Percentiles rank a stretch among this genome's conserved stretches.
Evolutionary conservation across 768 basidiomycete species (phyloP).

Genomic region (Podaxis sp.): DNA sequence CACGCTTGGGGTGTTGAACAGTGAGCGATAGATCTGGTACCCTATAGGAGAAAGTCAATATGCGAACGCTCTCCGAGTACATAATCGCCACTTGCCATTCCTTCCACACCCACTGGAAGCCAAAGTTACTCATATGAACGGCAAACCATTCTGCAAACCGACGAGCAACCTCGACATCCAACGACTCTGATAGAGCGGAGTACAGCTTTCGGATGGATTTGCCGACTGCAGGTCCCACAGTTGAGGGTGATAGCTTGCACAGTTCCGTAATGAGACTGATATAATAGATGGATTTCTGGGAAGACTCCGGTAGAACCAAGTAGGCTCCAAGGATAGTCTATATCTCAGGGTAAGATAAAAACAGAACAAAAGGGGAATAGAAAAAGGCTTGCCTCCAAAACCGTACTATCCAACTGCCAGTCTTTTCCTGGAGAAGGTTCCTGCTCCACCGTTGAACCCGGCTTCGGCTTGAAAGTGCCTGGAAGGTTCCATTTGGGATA

Average conservation of each 20-base stretch:
- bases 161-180: conserved; percentile 82
- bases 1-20: conserved; percentile 79
- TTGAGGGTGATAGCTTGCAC: conserved; percentile 90
- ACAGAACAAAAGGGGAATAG: neutral
- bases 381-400: conserved; percentile 67
- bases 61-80: neutral
- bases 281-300: conserved; percentile 82
- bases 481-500: conserved; percentile 80
- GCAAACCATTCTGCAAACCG: conserved; percentile 95
- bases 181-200: conserved; percentile 70
- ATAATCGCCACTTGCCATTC: conserved; percentile 71
- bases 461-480: conserved; percentile 84
- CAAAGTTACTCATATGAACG: conserved; percentile 96
- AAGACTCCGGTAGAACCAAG: conserved; percentile 75
- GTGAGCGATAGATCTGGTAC: conserved; percentile 77
- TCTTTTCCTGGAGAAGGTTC: conserved; percentile 63
- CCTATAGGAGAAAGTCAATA: conserved; percentile 45
- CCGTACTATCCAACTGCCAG: conserved; percentile 86
- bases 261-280: conserved; percentile 87
- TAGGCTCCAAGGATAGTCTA: conserved; percentile 75
- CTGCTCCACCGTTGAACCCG: conserved; percentile 51
- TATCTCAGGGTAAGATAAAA: neutral
- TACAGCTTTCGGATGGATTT: conserved; percentile 93
- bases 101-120: conserved; percentile 99
- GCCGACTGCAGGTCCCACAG: conserved; percentile 94